Evolutionary conservation across 2,329 filamentous ascomycete species (phyloP), one percentile per base, ranked within the genome.

Genomic region (Aspergillus melleus): DNA sequence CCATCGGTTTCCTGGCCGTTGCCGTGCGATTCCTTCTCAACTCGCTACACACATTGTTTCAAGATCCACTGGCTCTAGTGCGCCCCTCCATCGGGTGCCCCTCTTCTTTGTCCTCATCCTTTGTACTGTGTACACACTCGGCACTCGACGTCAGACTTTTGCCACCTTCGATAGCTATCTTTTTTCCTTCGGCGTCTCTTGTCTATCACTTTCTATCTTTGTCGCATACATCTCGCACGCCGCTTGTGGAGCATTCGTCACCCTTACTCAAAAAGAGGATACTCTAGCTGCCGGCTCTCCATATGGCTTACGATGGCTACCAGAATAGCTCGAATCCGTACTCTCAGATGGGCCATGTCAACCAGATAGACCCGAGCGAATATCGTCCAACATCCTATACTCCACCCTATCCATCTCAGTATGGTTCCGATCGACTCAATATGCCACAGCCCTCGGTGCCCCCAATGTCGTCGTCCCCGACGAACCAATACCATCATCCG

Each of bases 291-390:
- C 56, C 32, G 50, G 39, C 49, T 11, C 22, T 57, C 58, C 54
- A 49, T 53, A 80, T 79, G 76, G 76, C 77, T 55, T 79, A 80
- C 71, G 74, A 80, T 70, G 73, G 72, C 59, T 78, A 77, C 63
- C 74, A 74, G 66, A 55, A 64, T 53, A 66, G 56, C 57, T 61
- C 69, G 57, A 72, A 64, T 53, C 63, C 70, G 29, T 75, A 73
- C 58, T 62, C 69, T 20, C 68, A 70, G 55, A 58, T 64, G 60
- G 68, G 68, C 51, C 66, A 67, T 61, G 63, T 65, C 59, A 67
- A 64, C 52, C 63, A 59, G 54, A 52, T 60, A 54, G 59, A 68
- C 55, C 49, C 65, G 12, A 68, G 66, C 30, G 67, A 73, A 24
- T 49, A 62, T 54, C 61, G 64, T 52, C 63, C 65, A 53, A 64